Conservation (phyloP, 2,329 filamentous ascomycete genomes). For the Curvularia verruculosa region DNA sequence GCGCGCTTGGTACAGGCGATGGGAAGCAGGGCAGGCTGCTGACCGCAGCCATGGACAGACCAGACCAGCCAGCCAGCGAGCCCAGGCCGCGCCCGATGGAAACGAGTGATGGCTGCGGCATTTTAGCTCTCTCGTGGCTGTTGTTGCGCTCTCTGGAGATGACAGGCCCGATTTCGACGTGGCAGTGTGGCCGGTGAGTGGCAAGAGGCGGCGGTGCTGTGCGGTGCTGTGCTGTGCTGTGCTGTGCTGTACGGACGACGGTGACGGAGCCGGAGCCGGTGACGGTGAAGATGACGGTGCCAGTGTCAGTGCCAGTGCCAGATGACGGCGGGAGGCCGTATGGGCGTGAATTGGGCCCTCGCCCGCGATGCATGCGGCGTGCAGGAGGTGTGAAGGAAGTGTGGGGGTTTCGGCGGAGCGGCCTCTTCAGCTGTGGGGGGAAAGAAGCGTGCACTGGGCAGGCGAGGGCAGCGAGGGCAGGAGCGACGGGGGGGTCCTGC, state of each 20-base stretch:
- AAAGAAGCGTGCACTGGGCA: background rate
- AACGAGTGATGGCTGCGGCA: slow-evolving; percentile 18
- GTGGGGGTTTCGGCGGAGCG: slow-evolving; percentile 30
- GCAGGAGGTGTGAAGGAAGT: slow-evolving; percentile 23
- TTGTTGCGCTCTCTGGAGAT: background rate
- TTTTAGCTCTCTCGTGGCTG: slow-evolving; percentile 16
- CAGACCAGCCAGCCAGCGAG: background rate
- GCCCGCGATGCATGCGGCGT: slow-evolving; percentile 24
- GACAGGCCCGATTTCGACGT: background rate
- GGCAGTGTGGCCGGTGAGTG: too few relatives aligned
- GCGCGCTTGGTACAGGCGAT: background rate
- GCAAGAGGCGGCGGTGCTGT: too few relatives aligned
- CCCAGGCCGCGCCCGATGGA: slow-evolving; percentile 9
- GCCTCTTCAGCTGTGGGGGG: background rate
- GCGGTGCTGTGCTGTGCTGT: too few relatives aligned
- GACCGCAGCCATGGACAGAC: slow-evolving; percentile 9
- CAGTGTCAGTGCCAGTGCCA: too few relatives aligned
- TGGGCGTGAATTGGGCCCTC: background rate
- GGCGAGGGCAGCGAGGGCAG: background rate
- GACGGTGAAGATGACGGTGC: too few relatives aligned
- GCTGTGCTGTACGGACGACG: too few relatives aligned
- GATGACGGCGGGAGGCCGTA: background rate
- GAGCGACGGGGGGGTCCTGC: background rate
- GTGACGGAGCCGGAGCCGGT: too few relatives aligned
- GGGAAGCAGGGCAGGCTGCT: slow-evolving; percentile 11